Evolutionary conservation across 2,329 filamentous ascomycete genomes (phyloP).

Genomic region (Diplodia scrobiculata): DNA sequence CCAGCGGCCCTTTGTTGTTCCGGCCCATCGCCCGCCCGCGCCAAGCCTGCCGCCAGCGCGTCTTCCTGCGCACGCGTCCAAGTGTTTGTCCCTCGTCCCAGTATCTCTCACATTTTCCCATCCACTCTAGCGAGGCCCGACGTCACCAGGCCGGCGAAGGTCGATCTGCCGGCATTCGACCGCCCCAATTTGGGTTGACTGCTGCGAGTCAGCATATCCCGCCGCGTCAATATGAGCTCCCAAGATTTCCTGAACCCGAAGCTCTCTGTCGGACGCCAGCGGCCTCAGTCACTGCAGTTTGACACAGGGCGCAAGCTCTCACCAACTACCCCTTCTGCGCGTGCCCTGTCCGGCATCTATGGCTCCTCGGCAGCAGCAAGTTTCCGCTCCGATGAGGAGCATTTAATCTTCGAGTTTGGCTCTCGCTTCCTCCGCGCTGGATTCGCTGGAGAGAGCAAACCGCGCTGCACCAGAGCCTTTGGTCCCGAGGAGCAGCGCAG

Average conservation of each 20-base stretch:
- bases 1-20: constrained; percentile 9
- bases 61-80: constrained; percentile 9
- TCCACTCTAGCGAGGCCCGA: background rate
- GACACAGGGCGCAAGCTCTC: constrained; percentile 17
- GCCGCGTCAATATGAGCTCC: constrained; percentile 7
- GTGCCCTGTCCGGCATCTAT: constrained; percentile 60
- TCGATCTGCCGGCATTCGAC: background rate
- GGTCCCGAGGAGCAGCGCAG: constrained; percentile 75
- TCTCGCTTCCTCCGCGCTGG: constrained; percentile 77
- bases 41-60: constrained; percentile 22
- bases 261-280: constrained; percentile 14
- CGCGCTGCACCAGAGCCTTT: constrained; percentile 71
- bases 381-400: constrained; percentile 71
- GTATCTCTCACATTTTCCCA: background rate
- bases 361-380: constrained; percentile 59
- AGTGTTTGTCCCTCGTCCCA: background rate
- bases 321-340: constrained; percentile 62
- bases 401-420: constrained; percentile 80
- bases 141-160: background rate
- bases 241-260: constrained; percentile 16
- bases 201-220: background rate
- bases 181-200: background rate
- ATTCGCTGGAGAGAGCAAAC: constrained; percentile 79
- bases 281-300: constrained; percentile 21
- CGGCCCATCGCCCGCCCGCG: constrained; percentile 2